These are phyloP conservation scores for Rutstroemia sp. DNA, from an alignment of 2,329 filamentous ascomycete species.

Conservation along the genomic window DNA sequence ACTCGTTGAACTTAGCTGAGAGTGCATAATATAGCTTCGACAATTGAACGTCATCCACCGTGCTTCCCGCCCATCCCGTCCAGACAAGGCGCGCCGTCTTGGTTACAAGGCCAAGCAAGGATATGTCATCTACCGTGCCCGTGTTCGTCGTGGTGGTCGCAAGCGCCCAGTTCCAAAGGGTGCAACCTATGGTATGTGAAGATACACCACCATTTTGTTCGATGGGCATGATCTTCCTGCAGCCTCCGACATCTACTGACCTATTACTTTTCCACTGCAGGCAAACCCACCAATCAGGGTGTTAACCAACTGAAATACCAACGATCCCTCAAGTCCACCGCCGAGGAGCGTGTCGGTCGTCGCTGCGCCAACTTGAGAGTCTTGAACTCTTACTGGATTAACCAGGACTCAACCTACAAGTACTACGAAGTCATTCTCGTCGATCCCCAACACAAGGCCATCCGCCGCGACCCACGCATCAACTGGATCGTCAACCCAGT, in stretches of 20 bases:
- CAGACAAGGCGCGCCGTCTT: slow-evolving; percentile 99
- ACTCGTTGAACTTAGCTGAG: slow-evolving; percentile 99
- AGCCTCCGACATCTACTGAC: slow-evolving; percentile 1
- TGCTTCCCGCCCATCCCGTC: slow-evolving; percentile 93
- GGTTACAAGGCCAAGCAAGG: slow-evolving; percentile 99
- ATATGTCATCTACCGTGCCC: slow-evolving; percentile 99
- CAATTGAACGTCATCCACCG: slow-evolving; percentile 99
- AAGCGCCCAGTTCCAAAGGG: slow-evolving; percentile 96
- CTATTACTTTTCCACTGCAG: slow-evolving; percentile 40
- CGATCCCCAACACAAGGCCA: slow-evolving; percentile 99
- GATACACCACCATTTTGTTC: background rate
- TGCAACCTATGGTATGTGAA: slow-evolving; percentile 86
- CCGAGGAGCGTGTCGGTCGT: slow-evolving; percentile 99
- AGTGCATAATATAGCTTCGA: slow-evolving; percentile 99
- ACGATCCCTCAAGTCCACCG: slow-evolving; percentile 93
- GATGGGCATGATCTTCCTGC: background rate
- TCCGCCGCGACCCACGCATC: slow-evolving; percentile 97
- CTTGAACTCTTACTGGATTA: slow-evolving; percentile 99
- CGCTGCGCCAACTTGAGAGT: slow-evolving; percentile 98
- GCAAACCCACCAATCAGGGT: slow-evolving; percentile 99
- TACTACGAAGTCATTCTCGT: slow-evolving; percentile 99
- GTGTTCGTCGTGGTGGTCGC: slow-evolving; percentile 96
- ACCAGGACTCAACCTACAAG: slow-evolving; percentile 99
- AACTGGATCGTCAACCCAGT: slow-evolving; percentile 99
- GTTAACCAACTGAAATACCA: slow-evolving; percentile 99